These are phyloP conservation scores for Vigna reflexopilosa DNA, from an alignment of 306 rosid species.

Conservation along the genomic window DNA sequence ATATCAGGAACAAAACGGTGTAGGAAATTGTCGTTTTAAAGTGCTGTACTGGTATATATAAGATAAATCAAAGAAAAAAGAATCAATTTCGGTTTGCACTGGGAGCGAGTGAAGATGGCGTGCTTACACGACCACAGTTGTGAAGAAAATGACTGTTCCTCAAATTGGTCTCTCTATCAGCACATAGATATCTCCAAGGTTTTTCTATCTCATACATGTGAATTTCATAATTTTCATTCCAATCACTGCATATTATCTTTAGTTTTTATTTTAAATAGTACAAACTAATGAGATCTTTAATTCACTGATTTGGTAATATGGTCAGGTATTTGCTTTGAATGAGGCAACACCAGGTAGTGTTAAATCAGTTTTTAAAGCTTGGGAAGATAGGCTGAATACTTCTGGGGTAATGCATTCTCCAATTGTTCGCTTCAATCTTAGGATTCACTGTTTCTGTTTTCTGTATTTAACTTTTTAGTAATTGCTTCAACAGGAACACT, in stretches of 20 bases:
- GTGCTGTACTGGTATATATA: not conserved
- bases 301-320: conserved; percentile 18
- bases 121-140: conserved; percentile 93
- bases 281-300: not conserved
- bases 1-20: not conserved
- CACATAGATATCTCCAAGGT: conserved; percentile 93
- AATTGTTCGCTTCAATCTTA: not conserved
- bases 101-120: conserved; percentile 65
- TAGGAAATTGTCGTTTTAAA: not conserved
- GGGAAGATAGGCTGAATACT: conserved; percentile 85
- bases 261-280: not conserved
- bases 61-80: conserved; percentile 10
- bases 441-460: not conserved
- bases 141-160: conserved; percentile 93
- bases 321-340: conserved; percentile 87
- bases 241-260: not conserved
- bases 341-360: conserved; percentile 88
- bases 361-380: conserved; percentile 89
- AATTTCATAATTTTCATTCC: not conserved
- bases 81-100: not conserved
- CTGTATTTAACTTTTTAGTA: not conserved
- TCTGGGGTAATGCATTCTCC: conserved; percentile 65
- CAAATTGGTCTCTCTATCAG: conserved; percentile 91
- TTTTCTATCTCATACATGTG: not conserved
- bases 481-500: conserved; percentile 63